Base-by-base conservation (phyloP, 2,329 filamentous ascomycete genomes). In the Ciborinia camelliae region DNA sequence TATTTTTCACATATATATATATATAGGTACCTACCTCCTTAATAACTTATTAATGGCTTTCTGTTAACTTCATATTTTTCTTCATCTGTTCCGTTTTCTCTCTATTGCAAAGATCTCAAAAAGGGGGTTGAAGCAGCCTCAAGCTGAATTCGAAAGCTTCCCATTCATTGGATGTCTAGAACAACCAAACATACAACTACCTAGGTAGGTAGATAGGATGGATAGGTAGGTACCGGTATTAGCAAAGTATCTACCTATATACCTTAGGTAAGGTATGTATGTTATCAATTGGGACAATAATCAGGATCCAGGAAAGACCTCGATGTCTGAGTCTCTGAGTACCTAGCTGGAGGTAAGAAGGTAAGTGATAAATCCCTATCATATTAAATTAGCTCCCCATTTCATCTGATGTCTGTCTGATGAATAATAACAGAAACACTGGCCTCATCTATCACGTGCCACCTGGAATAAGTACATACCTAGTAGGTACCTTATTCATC, bases 391-490 rank as follows among this genome's bases (percentile, higher is more conserved):
- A 14, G 30, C 30, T 59, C 30, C 41, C 47, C 30, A 26, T n/a
- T n/a, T n/a, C n/a, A n/a, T n/a, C n/a, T n/a, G n/a, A n/a, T n/a
- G n/a, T n/a, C n/a, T n/a, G n/a, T 59, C 41, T 59, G 30, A 59
- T 35, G 55, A 20, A 37, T 26, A 35, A 35, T 47, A 37, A 37
- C 55, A 59, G 37, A 32, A 45, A 57, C 41, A 32, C 26, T 32
- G 30, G 6, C 39, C 28, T 57, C 54, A 37, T 35, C 12, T 59
- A 59, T 59, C 55, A 48, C 55, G 55, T 48, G 41, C 4, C 30
- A 26, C 3, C 14, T 32, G 41, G 35, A 35, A n/a, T n/a, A n/a
- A n/a, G n/a, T n/a, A n/a, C n/a, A n/a, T n/a, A n/a, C n/a, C n/a
- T n/a, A n/a, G n/a, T n/a, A n/a, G n/a, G n/a, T n/a, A n/a, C n/a